Conservation (phyloP, 225 moss, liverwort and hornwort species). For the Straminergon stramineum region DNA sequence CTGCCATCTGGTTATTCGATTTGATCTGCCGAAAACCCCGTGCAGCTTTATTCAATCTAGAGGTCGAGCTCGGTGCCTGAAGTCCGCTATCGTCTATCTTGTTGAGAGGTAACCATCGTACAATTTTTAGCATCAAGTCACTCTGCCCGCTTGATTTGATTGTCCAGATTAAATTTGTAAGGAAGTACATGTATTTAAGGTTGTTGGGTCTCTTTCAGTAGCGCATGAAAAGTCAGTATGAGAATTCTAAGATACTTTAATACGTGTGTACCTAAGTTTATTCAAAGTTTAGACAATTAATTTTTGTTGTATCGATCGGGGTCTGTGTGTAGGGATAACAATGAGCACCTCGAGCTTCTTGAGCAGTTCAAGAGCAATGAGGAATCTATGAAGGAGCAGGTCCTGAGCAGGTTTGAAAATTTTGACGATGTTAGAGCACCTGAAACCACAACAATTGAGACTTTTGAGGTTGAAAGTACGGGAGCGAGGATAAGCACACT, state of each 20-base stretch:
- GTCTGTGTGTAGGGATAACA: conserved; percentile 52
- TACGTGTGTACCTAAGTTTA: background rate
- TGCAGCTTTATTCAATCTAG: conserved; percentile 91
- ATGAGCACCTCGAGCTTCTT: conserved; percentile 35
- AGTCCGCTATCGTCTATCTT: conserved; percentile 68
- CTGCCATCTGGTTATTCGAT: conserved; percentile 89
- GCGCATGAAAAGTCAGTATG: background rate
- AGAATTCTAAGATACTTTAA: background rate
- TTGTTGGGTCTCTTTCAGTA: background rate
- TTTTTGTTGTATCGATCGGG: background rate
- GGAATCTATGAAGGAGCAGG: conserved; percentile 54
- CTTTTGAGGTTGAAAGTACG: conserved; percentile 66
- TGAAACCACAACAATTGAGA: conserved; percentile 35
- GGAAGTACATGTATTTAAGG: background rate
- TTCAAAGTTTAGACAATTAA: background rate
- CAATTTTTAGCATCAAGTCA: background rate
- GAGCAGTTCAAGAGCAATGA: conserved; percentile 49
- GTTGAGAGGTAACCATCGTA: conserved; percentile 49
- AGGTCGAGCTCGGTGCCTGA: conserved; percentile 85
- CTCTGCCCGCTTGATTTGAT: background rate
- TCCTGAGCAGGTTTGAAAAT: conserved; percentile 38
- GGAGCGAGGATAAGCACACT: conserved; percentile 86
- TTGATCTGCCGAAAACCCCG: conserved; percentile 78
- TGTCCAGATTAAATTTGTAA: background rate
- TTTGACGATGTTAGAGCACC: conserved; percentile 27